These are phyloP conservation scores for Trichopus zeylanicus DNA, from an alignment of 116 monocot genomes.

Conservation along the genomic window DNA sequence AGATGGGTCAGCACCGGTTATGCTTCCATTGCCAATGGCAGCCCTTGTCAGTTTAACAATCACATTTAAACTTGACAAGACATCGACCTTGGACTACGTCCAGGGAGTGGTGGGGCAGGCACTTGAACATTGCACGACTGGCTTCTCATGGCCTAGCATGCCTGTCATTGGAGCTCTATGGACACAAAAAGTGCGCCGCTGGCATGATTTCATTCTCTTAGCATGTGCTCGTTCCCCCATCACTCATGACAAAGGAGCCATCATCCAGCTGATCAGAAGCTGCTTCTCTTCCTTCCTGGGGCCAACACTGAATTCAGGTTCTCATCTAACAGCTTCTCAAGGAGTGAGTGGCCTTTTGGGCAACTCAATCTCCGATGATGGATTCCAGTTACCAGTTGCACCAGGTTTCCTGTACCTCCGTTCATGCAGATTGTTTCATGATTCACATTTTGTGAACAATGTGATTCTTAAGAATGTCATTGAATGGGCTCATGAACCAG, in stretches of 20 bases:
- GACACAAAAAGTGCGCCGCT: constrained; percentile 74
- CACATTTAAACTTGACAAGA: constrained; percentile 86
- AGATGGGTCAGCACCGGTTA: constrained; percentile 51
- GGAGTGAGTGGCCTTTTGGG: constrained; percentile 65
- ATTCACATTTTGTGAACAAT: constrained; percentile 44
- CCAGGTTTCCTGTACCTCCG: constrained; percentile 79
- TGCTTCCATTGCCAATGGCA: constrained; percentile 93
- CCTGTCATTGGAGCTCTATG: constrained; percentile 88
- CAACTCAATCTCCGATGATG: constrained; percentile 8
- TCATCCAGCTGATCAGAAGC: constrained; percentile 62
- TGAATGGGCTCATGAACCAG: constrained; percentile 37
- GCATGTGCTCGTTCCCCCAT: constrained; percentile 67
- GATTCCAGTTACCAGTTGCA: constrained; percentile 24
- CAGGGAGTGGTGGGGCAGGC: constrained; percentile 60
- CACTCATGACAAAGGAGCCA: constrained; percentile 46
- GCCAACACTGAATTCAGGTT: constrained; percentile 4
- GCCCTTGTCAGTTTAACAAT: constrained; percentile 84
- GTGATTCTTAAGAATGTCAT: constrained; percentile 45
- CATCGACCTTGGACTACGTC: constrained; percentile 57
- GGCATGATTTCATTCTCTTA: constrained; percentile 83
- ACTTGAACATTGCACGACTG: constrained; percentile 67
- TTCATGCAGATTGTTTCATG: constrained; percentile 60
- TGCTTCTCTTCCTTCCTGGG: constrained; percentile 79
- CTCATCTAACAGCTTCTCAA: constrained; percentile 9
- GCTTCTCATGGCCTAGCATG: constrained; percentile 81